phyloP scores from a whole-genome alignment of 2,329 filamentous ascomycete species.

The Pyrenophora seminiperda region DNA sequence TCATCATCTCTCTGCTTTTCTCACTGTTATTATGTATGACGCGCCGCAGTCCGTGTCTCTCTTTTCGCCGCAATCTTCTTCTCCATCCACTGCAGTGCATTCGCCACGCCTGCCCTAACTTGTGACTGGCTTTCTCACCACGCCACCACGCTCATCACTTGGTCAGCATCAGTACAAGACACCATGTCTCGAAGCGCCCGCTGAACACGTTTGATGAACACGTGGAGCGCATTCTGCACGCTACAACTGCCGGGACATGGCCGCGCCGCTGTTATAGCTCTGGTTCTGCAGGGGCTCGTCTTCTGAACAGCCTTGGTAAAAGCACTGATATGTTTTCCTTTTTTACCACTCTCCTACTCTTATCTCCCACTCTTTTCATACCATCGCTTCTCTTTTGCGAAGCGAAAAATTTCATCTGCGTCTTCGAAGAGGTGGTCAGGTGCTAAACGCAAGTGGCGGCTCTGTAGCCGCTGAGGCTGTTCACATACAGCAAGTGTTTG shows the following conservation, averaged over 20 bases:
- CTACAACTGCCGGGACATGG: background rate
- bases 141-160: too few relatives aligned
- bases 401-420: background rate
- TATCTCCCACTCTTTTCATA: background rate
- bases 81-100: too few relatives aligned
- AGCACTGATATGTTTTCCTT: too few relatives aligned
- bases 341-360: too few relatives aligned
- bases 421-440: background rate
- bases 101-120: too few relatives aligned
- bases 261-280: background rate
- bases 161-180: background rate
- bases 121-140: too few relatives aligned
- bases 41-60: slow-evolving; percentile 2
- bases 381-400: background rate
- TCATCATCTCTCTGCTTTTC: background rate
- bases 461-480: slow-evolving; percentile 21
- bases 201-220: background rate
- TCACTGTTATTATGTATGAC: background rate
- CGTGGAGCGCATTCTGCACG: background rate
- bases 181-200: background rate
- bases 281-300: background rate
- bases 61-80: background rate
- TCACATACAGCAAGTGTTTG: slow-evolving; percentile 11
- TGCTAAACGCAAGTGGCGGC: slow-evolving; percentile 8
- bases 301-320: too few relatives aligned